Evolutionary conservation across 1,284 basidiomycete species (phyloP).

Genomic region (Tylopilus sp.): DNA sequence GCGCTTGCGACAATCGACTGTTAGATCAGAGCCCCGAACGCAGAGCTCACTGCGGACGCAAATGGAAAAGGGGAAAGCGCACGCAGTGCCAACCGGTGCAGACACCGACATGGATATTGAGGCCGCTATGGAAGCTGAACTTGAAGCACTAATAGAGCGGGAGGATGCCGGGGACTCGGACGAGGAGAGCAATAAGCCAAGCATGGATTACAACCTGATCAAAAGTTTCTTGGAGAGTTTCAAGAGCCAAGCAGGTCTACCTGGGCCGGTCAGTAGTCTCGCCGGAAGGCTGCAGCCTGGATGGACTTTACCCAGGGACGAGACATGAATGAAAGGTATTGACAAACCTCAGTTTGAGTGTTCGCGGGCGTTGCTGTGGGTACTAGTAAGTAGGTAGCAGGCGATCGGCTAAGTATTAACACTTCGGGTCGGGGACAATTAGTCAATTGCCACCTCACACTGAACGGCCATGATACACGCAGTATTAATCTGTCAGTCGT

Average conservation of each 20-base stretch:
- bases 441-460: background rate
- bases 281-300: conserved; percentile 74
- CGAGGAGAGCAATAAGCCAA: conserved; percentile 46
- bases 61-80: conserved; percentile 31
- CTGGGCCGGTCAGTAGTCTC: conserved; percentile 86
- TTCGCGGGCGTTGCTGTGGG: background rate
- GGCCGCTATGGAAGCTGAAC: conserved; percentile 79
- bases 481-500: conserved; percentile 62
- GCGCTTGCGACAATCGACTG: conserved; percentile 36
- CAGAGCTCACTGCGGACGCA: conserved; percentile 14
- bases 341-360: no score
- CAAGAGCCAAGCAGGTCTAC: conserved; percentile 78
- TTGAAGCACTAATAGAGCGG: conserved; percentile 59
- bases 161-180: conserved; percentile 48
- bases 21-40: conserved; percentile 11
- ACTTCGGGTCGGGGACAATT: background rate
- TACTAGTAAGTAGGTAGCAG: background rate
- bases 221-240: conserved; percentile 95
- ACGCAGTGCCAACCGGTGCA: conserved; percentile 23
- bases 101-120: conserved; percentile 63
- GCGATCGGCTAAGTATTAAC: background rate
- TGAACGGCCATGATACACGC: conserved; percentile 75
- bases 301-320: conserved; percentile 69
- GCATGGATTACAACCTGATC: conserved; percentile 82
- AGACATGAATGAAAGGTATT: conserved; percentile 23